Conservation (phyloP, 495 filamentous ascomycete species). For the Achaetomiella virescens region DNA sequence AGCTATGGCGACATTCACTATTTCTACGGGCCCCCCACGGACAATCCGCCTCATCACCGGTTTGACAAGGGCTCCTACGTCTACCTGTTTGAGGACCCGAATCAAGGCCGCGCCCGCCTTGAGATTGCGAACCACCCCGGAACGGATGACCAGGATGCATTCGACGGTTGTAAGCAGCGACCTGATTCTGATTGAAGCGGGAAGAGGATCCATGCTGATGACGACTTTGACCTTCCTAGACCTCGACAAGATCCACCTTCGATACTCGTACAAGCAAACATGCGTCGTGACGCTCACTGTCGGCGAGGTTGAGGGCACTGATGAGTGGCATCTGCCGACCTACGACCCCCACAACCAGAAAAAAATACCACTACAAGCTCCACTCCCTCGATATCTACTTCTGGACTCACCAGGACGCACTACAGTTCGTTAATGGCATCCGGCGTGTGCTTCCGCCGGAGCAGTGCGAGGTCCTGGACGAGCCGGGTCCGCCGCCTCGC, state of each 20-base stretch:
- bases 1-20: constrained; percentile 91
- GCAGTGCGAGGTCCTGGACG: constrained; percentile 56
- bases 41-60: constrained; percentile 70
- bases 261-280: constrained; percentile 72
- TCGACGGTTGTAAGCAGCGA: constrained; percentile 66
- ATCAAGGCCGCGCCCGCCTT: constrained; percentile 59
- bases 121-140: constrained; percentile 88
- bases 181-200: background rate
- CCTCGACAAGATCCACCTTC: constrained; percentile 57
- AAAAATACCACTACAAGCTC: constrained; percentile 65
- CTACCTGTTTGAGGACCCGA: constrained; percentile 74
- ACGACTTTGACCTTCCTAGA: constrained; percentile 29
- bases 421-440: constrained; percentile 61
- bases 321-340: constrained; percentile 74
- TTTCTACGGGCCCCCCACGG: constrained; percentile 67
- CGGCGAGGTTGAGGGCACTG: constrained; percentile 47
- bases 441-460: constrained; percentile 52
- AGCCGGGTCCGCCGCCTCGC: constrained; percentile 44
- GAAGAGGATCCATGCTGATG: background rate
- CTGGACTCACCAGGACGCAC: constrained; percentile 71
- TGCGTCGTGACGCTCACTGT: constrained; percentile 70
- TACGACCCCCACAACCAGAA: constrained; percentile 62
- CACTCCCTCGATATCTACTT: constrained; percentile 88
- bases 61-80: constrained; percentile 88
- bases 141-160: constrained; percentile 81